A percentile compares a stretch with the other conserved stretches of the same genome.
Conservation (phyloP, 75 land plant species). For the Cunninghamia lanceolata region DNA sequence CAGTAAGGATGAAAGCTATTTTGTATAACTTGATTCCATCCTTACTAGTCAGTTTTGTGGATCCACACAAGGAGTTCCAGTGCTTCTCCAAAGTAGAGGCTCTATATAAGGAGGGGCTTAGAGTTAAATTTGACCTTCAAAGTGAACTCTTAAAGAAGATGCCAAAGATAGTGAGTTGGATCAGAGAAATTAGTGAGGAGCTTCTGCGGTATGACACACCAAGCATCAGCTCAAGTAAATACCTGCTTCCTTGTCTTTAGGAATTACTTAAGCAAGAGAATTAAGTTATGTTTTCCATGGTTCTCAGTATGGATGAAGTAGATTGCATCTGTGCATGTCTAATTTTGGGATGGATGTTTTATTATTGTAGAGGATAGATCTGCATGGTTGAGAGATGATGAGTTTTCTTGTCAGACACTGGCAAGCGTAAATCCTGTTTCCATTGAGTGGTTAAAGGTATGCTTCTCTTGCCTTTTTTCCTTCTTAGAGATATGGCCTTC, state of each 20-base stretch:
- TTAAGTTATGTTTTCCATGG: background rate
- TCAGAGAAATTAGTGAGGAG: slow-evolving; percentile 48
- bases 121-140: slow-evolving; percentile 33
- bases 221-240: slow-evolving; percentile 60
- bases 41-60: slow-evolving; percentile 50
- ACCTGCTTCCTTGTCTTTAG: background rate
- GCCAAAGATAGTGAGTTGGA: slow-evolving; percentile 25
- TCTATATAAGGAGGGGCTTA: slow-evolving; percentile 65
- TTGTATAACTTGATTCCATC: slow-evolving; percentile 60
- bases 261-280: background rate
- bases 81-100: slow-evolving; percentile 64
- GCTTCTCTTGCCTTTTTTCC: background rate
- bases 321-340: background rate
- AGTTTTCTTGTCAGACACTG: slow-evolving; percentile 78
- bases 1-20: slow-evolving; percentile 46
- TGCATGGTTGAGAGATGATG: slow-evolving; percentile 86
- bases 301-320: background rate
- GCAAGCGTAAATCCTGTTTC: slow-evolving; percentile 76
- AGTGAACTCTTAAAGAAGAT: slow-evolving; percentile 50
- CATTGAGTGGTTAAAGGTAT: slow-evolving; percentile 55
- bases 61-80: slow-evolving; percentile 52
- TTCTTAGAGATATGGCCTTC: background rate
- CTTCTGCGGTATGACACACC: slow-evolving; percentile 59
- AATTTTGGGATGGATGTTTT: slow-evolving; percentile 1
- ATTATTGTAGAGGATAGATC: slow-evolving; percentile 63